Evolutionary conservation across 1,284 basidiomycete genomes (phyloP), one percentile per base, ranked within the genome.

Genomic region (Cystobasidium slooffiae): DNA sequence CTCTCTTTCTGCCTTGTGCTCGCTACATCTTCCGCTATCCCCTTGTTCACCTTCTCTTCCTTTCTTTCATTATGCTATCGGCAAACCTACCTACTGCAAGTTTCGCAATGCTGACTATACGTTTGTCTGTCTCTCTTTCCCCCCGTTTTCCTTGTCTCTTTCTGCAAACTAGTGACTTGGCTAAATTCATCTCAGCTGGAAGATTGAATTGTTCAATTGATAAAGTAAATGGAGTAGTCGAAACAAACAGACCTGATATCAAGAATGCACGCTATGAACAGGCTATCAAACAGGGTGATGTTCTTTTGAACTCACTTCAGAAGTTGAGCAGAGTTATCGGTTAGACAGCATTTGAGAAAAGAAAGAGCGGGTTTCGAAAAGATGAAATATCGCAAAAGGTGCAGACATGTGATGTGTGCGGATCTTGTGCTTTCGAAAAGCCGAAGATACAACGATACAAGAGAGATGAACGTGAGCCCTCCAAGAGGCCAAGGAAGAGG

Each of bases 201-300:
- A 87, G 95, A 14, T 84, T 98, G 62, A 89, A 94, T 75, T 93
- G 91, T 79, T 90, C 91, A 8, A 97, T 99, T 77, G 95, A 98
- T 86, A 94, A 94, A 81, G 96, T 97, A 43, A 87, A 91, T 75
- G 93, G 94, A 0, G 88, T 97, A 41, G 94, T 98, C 12, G 93
- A 95, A 84, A 98, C 95, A n/a, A 94, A 92, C 69, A 86, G 94
- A 74, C 91, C 93, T 14, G 85, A 86, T 77, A 83, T 84, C 76
- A 97, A 97, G 87, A 93, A 90, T 74, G 89, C 90, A 56, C 90
- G 94, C 80, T 98, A 97, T 81, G 93, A 94, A 80, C 90, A 90
- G 66, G 91, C 97, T 79, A 86, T 94, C 78, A 89, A 91, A 83
- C 90, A 92, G 82, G 92, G 92, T 1, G 95, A 98, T 82, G 83